Evolutionary conservation across 768 basidiomycete genomes (phyloP), one percentile per base, ranked within the genome.

Genomic region (Boletellus ananiceps): DNA sequence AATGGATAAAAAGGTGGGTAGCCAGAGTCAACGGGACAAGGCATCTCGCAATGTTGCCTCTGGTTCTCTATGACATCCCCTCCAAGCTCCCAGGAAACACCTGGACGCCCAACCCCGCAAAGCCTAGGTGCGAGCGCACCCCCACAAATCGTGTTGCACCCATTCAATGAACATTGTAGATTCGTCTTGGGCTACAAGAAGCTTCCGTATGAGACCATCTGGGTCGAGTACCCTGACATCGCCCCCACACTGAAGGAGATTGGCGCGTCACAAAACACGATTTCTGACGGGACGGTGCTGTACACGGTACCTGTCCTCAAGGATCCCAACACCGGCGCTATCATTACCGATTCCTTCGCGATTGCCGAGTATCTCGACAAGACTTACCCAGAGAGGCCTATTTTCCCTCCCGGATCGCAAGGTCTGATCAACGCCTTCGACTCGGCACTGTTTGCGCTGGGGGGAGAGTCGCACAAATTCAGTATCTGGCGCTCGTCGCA

Each of bases 61-160:
- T 72, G 19, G 54, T 61, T 45, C 59, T 74, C 47, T 73, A 70
- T 25, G 73, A 74, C 18, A 65, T 68, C 21, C 63, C 70, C 14
- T 69, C 63, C 36, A 60, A 61, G 5, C 46, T 64, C 8, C 62
- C 67, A 0, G 63, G 58, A 3, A 64, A 62, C 16, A 50, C n/a
- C 3, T 73, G 66, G 67, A 65, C 73, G 1, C 66, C 68, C 6
- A 76, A 74, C 44, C 57, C 68, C 5, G 68, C 62, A 52, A 76
- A 65, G 49, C 57, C 70, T 25, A 72, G 73, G 75, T 57, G 1
- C 8, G 46, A 52, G 8, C 11, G 13, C 27, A 43, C 3, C 36
- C 2, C 8, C 7, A 12, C 4, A 25, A 15, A n/a, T 16, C 34
- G 38, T 11, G 4, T 16, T 12, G n/a, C 19, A 3, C 37, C 11